A percentile compares a stretch with the other conserved stretches of the same genome.
Conservation (phyloP, 2,329 filamentous ascomycete genomes). For the Stachybotrys chartarum region DNA sequence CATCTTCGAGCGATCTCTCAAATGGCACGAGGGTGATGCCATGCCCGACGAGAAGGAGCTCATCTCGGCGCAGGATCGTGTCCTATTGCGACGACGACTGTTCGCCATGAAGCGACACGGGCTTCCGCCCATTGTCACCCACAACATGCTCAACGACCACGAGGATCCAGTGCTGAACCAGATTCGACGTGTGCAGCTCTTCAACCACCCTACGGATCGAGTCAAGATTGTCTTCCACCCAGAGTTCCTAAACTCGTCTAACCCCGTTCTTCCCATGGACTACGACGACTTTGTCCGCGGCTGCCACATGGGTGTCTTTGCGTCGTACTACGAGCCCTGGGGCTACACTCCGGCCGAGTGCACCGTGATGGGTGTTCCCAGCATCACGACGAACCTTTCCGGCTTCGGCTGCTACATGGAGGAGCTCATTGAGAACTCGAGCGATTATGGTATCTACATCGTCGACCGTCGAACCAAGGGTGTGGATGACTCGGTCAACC, state of each 20-base stretch:
- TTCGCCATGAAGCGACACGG: conserved; percentile 94
- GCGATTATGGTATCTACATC: conserved; percentile 98
- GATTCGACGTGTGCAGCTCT: conserved; percentile 89
- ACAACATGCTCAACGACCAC: conserved; percentile 94
- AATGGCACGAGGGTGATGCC: conserved; percentile 91
- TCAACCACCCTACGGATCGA: conserved; percentile 90
- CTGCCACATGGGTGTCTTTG: conserved; percentile 90
- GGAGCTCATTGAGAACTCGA: conserved; percentile 94
- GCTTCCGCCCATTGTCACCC: conserved; percentile 91
- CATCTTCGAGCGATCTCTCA: conserved; percentile 87
- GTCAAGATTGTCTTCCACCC: conserved; percentile 99
- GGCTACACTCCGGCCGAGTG: conserved; percentile 97
- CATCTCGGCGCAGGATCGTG: conserved; percentile 84
- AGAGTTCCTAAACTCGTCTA: conserved; percentile 92
- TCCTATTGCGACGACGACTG: conserved; percentile 80
- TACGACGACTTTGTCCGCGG: conserved; percentile 98
- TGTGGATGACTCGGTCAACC: conserved; percentile 94
- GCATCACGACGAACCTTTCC: conserved; percentile 95
- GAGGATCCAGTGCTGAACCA: conserved; percentile 96
- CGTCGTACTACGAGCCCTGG: conserved; percentile 99
- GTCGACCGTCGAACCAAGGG: conserved; percentile 93
- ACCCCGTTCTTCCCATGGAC: conserved; percentile 89
- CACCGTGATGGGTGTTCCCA: conserved; percentile 97
- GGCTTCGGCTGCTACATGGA: conserved; percentile 99
- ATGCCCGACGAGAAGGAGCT: conserved; percentile 96